phyloP scores from a whole-genome alignment of 1,284 basidiomycete genomes.

The Amylostereum areolatum region DNA sequence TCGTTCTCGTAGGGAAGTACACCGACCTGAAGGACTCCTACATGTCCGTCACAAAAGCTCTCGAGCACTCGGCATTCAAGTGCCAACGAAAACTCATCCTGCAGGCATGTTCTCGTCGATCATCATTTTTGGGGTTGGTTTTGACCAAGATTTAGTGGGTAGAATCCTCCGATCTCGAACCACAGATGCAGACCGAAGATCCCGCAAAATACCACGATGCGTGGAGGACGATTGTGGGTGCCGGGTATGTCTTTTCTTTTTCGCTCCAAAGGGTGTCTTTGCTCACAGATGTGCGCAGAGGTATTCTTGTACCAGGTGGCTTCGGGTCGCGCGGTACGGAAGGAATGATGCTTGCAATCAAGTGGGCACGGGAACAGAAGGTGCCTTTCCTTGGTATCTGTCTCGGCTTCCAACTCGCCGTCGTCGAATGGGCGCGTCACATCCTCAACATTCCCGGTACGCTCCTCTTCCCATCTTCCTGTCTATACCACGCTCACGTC shows the following conservation, averaged over 20 bases:
- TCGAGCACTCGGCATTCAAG: conserved; percentile 95
- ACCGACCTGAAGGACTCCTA: conserved; percentile 97
- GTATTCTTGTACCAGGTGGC: conserved; percentile 93
- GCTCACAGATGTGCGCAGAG: conserved; percentile 47
- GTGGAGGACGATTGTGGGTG: conserved; percentile 89
- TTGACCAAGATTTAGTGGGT: conserved; percentile 70
- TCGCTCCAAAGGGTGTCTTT: conserved; percentile 5
- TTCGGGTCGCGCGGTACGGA: conserved; percentile 94
- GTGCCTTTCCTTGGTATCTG: conserved; percentile 97
- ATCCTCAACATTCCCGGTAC: conserved; percentile 71
- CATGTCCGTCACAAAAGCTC: conserved; percentile 96
- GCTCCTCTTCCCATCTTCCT: conserved; percentile 7
- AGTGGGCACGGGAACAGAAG: conserved; percentile 94
- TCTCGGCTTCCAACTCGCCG: conserved; percentile 96
- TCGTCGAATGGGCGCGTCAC: conserved; percentile 91
- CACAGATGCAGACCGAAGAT: conserved; percentile 68
- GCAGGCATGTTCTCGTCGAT: conserved; percentile 43
- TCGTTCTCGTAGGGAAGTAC: conserved; percentile 97
- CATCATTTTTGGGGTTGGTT: neutral
- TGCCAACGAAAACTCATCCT: conserved; percentile 81
- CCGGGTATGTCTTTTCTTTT: conserved; percentile 50
- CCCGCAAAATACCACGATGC: conserved; percentile 95
- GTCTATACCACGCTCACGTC: too few relatives aligned
- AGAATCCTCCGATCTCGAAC: conserved; percentile 91
- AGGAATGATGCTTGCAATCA: conserved; percentile 96